Evolutionary conservation across 139 green algal species (phyloP).

Genomic region (Chlamydomonas sphaeroides): DNA sequence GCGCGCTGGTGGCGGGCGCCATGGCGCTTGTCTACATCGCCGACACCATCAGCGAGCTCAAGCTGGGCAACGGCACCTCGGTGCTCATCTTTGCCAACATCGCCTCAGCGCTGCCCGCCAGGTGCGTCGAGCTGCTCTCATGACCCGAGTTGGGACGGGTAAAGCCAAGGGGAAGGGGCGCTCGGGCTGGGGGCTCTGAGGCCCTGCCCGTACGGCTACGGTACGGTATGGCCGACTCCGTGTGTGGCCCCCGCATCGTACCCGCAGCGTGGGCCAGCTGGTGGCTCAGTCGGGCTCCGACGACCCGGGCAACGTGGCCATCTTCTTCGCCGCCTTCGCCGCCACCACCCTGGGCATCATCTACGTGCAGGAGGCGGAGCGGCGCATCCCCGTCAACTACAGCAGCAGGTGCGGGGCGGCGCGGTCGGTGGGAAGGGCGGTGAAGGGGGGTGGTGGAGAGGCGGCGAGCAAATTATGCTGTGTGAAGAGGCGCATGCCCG

Average conservation of each 20-base stretch:
- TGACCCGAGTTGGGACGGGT: too few species aligned
- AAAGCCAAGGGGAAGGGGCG: too few species aligned
- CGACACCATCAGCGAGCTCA: constrained; percentile 93
- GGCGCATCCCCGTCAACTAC: constrained; percentile 99
- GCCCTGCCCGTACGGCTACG: too few species aligned
- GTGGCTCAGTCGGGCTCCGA: constrained; percentile 33
- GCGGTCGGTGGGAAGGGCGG: too few species aligned
- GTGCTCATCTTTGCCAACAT: constrained; percentile 99
- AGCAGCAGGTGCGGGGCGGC: constrained; percentile 56
- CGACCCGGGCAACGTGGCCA: constrained; percentile 66
- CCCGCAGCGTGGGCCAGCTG: constrained; percentile 36
- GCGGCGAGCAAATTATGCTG: too few species aligned
- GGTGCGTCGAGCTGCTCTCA: constrained; percentile 64
- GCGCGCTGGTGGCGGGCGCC: constrained; percentile 86
- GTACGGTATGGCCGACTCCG: too few species aligned
- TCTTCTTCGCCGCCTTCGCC: constrained; percentile 89
- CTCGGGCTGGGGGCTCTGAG: too few species aligned
- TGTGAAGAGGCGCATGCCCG: too few species aligned
- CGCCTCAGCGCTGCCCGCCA: constrained; percentile 87
- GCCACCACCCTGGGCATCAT: constrained; percentile 95
- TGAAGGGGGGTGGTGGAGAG: too few species aligned
- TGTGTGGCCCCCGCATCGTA: too few species aligned
- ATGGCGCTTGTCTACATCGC: constrained; percentile 88
- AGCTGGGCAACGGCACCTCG: constrained; percentile 97
- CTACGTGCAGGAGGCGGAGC: constrained; percentile 97